These are phyloP conservation scores for Thozetella sp. DNA, from an alignment of 495 filamentous ascomycete genomes.

Conservation along the genomic window DNA sequence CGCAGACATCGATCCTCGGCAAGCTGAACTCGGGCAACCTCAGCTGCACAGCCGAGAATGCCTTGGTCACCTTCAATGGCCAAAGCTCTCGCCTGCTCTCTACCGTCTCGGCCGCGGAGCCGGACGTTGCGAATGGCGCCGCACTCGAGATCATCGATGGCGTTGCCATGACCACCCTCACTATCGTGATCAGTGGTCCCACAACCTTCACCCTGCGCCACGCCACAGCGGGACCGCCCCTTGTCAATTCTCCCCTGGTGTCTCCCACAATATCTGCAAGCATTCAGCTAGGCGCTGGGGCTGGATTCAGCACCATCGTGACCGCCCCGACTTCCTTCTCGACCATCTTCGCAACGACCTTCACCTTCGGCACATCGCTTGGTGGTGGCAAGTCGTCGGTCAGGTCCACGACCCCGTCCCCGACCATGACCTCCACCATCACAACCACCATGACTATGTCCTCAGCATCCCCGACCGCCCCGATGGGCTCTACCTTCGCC, in stretches of 20 bases:
- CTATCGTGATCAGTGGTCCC: conserved; percentile 25
- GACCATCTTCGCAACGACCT: conserved; percentile 17
- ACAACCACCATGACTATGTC: conserved; percentile 26
- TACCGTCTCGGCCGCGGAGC: conserved; percentile 15
- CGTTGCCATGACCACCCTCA: conserved; percentile 34
- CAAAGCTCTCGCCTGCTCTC: conserved; percentile 32
- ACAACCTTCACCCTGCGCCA: conserved; percentile 29
- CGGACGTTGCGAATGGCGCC: conserved; percentile 14
- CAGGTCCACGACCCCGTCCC: conserved; percentile 15
- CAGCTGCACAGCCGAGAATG: conserved; percentile 80
- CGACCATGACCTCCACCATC: conserved; percentile 14
- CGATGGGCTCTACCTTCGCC: conserved; percentile 29
- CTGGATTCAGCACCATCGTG: conserved; percentile 29
- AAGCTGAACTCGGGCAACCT: conserved; percentile 75
- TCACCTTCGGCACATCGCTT: conserved; percentile 23
- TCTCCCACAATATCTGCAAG: conserved; percentile 4
- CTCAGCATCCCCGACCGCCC: conserved; percentile 17
- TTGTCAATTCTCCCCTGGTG: conserved; percentile 9
- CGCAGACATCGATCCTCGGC: conserved; percentile 64
- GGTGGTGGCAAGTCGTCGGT: conserved; percentile 13
- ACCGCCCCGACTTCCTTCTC: conserved; percentile 22
- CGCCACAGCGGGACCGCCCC: conserved; percentile 9
- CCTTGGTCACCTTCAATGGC: conserved; percentile 79
- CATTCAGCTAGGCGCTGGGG: not conserved
- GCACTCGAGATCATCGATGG: conserved; percentile 26